Conservation (phyloP, 129 eudicot species). For the Heracleum sosnowskyi region DNA sequence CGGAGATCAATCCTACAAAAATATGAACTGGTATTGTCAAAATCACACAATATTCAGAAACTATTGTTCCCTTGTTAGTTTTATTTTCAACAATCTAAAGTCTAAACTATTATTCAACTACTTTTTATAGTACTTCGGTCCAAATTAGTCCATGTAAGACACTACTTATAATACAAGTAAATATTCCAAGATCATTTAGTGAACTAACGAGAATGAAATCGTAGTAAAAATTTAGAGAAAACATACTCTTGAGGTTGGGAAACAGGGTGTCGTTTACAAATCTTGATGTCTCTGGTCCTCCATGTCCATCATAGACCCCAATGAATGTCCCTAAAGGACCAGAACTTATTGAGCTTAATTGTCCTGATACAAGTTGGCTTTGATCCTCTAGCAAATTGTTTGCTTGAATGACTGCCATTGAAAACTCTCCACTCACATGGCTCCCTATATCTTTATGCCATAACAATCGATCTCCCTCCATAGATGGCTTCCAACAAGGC, state of each 20-base stretch:
- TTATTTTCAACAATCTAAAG: no score
- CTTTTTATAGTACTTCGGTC: no score
- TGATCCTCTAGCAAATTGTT: conserved; percentile 81
- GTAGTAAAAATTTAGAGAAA: not conserved
- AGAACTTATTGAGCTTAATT: conserved; percentile 33
- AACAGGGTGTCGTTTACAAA: conserved; percentile 60
- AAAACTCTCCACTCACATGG: conserved; percentile 71
- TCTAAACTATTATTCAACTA: no score
- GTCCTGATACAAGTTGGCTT: conserved; percentile 81
- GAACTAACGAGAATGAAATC: not conserved
- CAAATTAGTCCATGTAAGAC: no score
- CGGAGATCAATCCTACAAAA: not conserved
- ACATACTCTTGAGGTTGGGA: conserved; percentile 58
- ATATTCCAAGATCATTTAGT: not conserved
- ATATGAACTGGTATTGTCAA: not conserved
- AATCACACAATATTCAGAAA: not conserved
- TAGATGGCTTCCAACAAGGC: conserved; percentile 2
- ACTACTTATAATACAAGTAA: not conserved
- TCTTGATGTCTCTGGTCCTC: conserved; percentile 80
- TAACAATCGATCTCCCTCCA: conserved; percentile 57
- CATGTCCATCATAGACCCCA: conserved; percentile 95
- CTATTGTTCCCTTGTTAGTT: not conserved
- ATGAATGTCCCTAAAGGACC: conserved; percentile 73
- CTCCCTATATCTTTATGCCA: conserved; percentile 81
- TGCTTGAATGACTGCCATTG: conserved; percentile 94